Base-by-base conservation (phyloP, 352 stramenopile genomes). In the Phytopythium boreale region DNA sequence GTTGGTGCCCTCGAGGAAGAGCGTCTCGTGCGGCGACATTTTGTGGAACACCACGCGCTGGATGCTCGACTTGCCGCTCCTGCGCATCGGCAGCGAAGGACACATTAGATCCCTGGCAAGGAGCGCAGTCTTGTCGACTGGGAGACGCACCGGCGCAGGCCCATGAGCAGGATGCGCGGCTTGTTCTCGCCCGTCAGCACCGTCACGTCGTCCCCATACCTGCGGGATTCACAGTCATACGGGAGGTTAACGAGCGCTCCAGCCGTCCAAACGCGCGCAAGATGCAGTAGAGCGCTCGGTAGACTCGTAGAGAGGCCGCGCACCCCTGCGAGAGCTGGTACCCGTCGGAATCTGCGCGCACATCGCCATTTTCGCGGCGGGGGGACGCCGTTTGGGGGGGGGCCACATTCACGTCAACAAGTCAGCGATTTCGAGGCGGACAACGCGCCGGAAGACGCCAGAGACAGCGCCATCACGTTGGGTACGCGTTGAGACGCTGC, bases 31-130 rank as follows among this genome's bases (percentile, higher is more conserved):
- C 7, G 97, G 96, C 51, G 92, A 98, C 95, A 99, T 99, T 81
- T 99, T 99, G 74, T 99, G 91, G 84, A 99, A 99, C 43, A 99
- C 96, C 61, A 99, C 97, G 65, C 94, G 92, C 71, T 99, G 87
- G 66, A 93, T 94, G 51, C 83, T 95, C 29, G 86, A 94, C 69
- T 96, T 96, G 74, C 88, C 87, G 65, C 87, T 94, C 70, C 83
- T 92, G 59, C 56, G 37, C 29, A 11, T 49, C 19, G 47, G 14
- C 26, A 62, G 39, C 31, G 3, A 52, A 57, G 2, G 22, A n/a
- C 37, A 24, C 27, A 34, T 58, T 41, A 17, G 26, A 36, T 8
- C 44, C 19, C 46, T n/a, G 11, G 34, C n/a, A 8, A 56, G 15
- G 15, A 15, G 26, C 46, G 37, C 43, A 26, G 27, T 14, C 31